Conservation (phyloP, 2,329 filamentous ascomycete species). For the Mollisia scopiformis region DNA sequence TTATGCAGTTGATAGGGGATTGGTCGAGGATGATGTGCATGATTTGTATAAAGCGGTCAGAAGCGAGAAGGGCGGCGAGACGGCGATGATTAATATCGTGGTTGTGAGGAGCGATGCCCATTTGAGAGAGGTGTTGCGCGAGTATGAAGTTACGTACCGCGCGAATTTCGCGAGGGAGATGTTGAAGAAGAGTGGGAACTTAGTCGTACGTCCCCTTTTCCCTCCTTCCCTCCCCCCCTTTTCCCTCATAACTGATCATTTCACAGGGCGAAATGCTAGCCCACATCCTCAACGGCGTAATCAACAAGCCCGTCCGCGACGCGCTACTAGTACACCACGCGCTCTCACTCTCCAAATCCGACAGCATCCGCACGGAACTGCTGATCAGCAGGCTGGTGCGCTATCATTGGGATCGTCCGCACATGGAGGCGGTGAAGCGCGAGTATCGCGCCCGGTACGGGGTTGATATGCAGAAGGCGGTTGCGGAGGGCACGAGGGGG, state of each 20-base stretch:
- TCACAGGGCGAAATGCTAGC: slow-evolving; percentile 94
- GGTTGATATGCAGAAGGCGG: slow-evolving; percentile 73
- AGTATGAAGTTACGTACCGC: slow-evolving; percentile 74
- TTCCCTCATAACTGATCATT: neutral
- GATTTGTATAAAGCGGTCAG: slow-evolving; percentile 70
- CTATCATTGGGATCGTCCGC: slow-evolving; percentile 87
- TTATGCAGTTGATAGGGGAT: slow-evolving; percentile 39
- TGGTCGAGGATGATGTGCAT: slow-evolving; percentile 73
- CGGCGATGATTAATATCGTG: slow-evolving; percentile 83
- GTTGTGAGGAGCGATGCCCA: slow-evolving; percentile 80
- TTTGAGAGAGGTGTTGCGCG: slow-evolving; percentile 74
- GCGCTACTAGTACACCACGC: slow-evolving; percentile 90
- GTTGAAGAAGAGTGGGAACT: slow-evolving; percentile 84
- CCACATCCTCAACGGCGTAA: slow-evolving; percentile 94
- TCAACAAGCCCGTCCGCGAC: slow-evolving; percentile 93
- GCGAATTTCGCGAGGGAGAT: slow-evolving; percentile 88
- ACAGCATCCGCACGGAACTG: slow-evolving; percentile 77
- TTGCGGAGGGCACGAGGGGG: slow-evolving; percentile 75
- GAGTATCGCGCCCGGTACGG: slow-evolving; percentile 82
- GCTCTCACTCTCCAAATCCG: slow-evolving; percentile 67
- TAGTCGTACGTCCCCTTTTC: slow-evolving; percentile 72
- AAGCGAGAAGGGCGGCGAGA: slow-evolving; percentile 81
- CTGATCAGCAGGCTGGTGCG: slow-evolving; percentile 87
- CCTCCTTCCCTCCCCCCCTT: slow-evolving; percentile 1
- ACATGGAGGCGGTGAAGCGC: slow-evolving; percentile 77